Evolutionary conservation across 1,284 basidiomycete genomes (phyloP), one percentile per base, ranked within the genome.

Genomic region (Marasmius sp.): DNA sequence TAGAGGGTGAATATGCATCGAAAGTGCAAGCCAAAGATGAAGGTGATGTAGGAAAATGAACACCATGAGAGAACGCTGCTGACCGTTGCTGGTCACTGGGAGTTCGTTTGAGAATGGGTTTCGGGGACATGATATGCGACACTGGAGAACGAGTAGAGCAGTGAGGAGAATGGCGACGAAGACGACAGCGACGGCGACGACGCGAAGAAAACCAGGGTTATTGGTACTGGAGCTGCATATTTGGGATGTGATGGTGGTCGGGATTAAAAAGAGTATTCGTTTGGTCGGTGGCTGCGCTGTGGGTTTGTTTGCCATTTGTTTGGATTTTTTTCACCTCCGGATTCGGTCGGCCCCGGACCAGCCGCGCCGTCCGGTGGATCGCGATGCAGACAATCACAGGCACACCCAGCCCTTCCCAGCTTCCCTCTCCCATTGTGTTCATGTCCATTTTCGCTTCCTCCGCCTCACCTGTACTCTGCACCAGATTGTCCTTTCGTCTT

Each of bases 21-120:
- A 84, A 85, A 48, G 83, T 86, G 62, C 82, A 77, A 12, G 84
- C 80, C 63, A 89, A 79, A 6, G 79, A 70, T 4, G 85, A 78
- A 18, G 82, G 27, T 27, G 27, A 81, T 1, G 86, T 84, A 6
- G 85, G 85, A 65, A 86, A 86, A 74, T 81, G 84, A 63, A 85
- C 84, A 49, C 68, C 72, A 59, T 67, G 65, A 67, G 62, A 61
- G 75, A 65, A 60, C 66, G 56, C 58, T 67, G 68, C 59, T 60
- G 16, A 56, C 51, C 52, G 58, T 49, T 57, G 49, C 52, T 65
- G 61, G 50, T 18, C 48, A 20, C 62, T 48, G 12, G 65, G 61
- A 39, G 68, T 59, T 50, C 73, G 75, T 67, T 81, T 81, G 72
- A 81, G 75, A 39, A 81, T 81, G 56, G 79, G 77, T 59, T 76